A percentile compares a stretch with the other conserved stretches of the same genome.
phyloP scores from a whole-genome alignment of 2,329 filamentous ascomycete genomes.

The Paraconiothyrium sp. region DNA sequence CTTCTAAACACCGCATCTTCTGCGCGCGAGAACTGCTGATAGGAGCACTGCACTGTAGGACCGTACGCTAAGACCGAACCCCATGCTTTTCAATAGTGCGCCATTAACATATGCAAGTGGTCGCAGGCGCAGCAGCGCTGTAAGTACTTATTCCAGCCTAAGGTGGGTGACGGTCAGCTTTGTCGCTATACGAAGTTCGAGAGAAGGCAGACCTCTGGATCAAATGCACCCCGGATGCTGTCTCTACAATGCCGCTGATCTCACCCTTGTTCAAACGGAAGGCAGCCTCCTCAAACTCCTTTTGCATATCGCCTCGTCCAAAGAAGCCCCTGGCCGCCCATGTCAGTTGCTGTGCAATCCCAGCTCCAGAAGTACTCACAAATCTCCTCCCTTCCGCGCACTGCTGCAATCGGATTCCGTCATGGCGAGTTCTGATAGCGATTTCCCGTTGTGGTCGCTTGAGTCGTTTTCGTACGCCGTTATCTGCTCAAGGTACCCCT shows the following conservation, averaged over 20 bases:
- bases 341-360: not conserved
- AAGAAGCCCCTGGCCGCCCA: constrained; percentile 76
- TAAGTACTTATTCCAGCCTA: constrained; percentile 34
- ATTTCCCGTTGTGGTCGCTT: constrained; percentile 31
- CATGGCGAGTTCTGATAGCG: constrained; percentile 82
- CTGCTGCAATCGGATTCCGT: constrained; percentile 96
- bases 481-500: constrained; percentile 79
- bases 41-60: constrained; percentile 6
- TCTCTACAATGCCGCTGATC: constrained; percentile 88
- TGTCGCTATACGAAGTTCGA: constrained; percentile 4
- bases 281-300: constrained; percentile 95
- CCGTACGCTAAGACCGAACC: not conserved
- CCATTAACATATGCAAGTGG: constrained; percentile 7
- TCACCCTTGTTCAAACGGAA: constrained; percentile 89
- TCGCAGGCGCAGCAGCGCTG: constrained; percentile 11
- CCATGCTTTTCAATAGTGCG: not conserved
- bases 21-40: not conserved
- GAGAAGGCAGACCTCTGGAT: constrained; percentile 79
- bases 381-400: constrained; percentile 89
- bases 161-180: constrained; percentile 26
- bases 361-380: constrained; percentile 62
- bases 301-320: constrained; percentile 95
- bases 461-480: constrained; percentile 63
- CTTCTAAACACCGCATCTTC: not conserved
- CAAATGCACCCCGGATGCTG: constrained; percentile 91